Percentiles rank a stretch among this genome's conserved stretches.
phyloP scores from a whole-genome alignment of 2,329 filamentous ascomycete genomes.

The Coccinonectria pachysandricola region DNA sequence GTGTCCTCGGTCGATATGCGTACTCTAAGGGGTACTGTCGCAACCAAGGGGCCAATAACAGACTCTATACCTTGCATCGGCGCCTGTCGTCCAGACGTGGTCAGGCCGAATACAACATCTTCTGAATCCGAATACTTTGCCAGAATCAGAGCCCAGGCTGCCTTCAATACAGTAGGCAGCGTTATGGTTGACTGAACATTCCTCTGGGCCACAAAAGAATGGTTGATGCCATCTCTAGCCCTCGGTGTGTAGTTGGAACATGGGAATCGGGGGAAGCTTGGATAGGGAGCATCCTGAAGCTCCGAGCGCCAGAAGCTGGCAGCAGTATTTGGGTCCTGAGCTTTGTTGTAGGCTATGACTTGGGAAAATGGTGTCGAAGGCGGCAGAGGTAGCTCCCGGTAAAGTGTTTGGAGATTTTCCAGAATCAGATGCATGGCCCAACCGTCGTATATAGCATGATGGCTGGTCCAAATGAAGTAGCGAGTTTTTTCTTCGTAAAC shows the following conservation, averaged over 20 bases:
- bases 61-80: constrained; percentile 11
- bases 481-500: neutral
- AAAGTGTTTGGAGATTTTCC: constrained; percentile 11
- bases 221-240: constrained; percentile 10
- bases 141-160: constrained; percentile 14
- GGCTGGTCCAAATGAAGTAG: constrained; percentile 17
- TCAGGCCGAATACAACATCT: constrained; percentile 16
- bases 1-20: too few species aligned
- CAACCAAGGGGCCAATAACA: constrained; percentile 10
- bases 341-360: constrained; percentile 9
- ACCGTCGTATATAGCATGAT: constrained; percentile 20
- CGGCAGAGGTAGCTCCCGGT: constrained; percentile 1
- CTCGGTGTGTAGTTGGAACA: constrained; percentile 7
- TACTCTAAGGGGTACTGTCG: too few species aligned
- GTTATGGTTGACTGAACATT: constrained; percentile 9
- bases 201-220: constrained; percentile 1
- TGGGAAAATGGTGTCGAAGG: constrained; percentile 4
- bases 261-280: constrained; percentile 14
- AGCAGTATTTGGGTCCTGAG: constrained; percentile 1
- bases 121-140: constrained; percentile 8
- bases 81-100: constrained; percentile 13
- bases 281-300: constrained; percentile 6
- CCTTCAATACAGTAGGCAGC: constrained; percentile 8
- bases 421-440: constrained; percentile 16
- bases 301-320: constrained; percentile 10